phyloP scores from a whole-genome alignment of 176 grass and related monocot species.

The Carex myosuroides region DNA sequence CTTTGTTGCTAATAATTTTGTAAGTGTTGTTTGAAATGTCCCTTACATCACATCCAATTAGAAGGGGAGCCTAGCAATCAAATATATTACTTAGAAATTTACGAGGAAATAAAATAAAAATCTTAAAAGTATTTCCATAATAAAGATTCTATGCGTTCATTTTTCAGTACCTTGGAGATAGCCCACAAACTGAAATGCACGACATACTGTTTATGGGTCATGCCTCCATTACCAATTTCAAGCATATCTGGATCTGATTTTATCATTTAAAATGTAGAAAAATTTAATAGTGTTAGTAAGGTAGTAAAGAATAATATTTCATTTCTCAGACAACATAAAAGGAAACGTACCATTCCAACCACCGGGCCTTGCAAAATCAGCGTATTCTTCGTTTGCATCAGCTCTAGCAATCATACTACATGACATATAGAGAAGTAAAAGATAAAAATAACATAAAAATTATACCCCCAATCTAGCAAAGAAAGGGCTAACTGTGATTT shows the following conservation, averaged over 20 bases:
- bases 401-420: constrained; percentile 69
- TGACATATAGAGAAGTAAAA: background rate
- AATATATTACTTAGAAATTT: background rate
- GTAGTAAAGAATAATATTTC: background rate
- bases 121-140: background rate
- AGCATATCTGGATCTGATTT: constrained; percentile 81
- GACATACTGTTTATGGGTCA: constrained; percentile 65
- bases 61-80: constrained; percentile 56
- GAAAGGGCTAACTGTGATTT: background rate
- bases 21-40: constrained; percentile 61
- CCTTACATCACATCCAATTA: constrained; percentile 83
- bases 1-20: constrained; percentile 67
- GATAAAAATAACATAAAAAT: background rate
- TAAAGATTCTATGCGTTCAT: background rate
- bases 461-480: background rate
- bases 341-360: constrained; percentile 68
- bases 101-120: background rate
- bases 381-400: constrained; percentile 87
- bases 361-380: constrained; percentile 71
- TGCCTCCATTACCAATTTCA: constrained; percentile 84
- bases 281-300: background rate
- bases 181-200: constrained; percentile 92
- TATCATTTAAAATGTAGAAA: background rate
- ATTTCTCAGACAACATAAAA: background rate
- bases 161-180: constrained; percentile 63